These are phyloP conservation scores for Penicillium sp. DNA, from an alignment of 2,329 filamentous ascomycete genomes.

Conservation along the genomic window DNA sequence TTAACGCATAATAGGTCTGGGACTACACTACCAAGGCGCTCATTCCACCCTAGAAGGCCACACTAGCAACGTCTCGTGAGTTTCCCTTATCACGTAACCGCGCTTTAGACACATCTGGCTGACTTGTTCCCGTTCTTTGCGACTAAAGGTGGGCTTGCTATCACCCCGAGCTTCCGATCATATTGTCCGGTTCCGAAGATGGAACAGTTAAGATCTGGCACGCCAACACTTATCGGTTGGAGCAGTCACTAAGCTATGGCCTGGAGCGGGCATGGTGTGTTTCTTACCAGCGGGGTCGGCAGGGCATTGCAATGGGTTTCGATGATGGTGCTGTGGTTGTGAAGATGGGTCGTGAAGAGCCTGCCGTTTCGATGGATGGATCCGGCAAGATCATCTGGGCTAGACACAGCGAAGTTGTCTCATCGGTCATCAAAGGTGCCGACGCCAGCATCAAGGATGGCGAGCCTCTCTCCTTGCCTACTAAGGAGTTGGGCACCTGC, in stretches of 20 bases:
- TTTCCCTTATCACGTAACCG: background rate
- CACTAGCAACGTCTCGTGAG: conserved; percentile 81
- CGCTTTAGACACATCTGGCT: too few species aligned
- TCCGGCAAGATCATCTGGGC: conserved; percentile 97
- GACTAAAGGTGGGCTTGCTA: conserved; percentile 45
- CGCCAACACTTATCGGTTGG: conserved; percentile 91
- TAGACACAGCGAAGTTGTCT: conserved; percentile 89
- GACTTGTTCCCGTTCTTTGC: background rate
- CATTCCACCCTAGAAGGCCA: conserved; percentile 93
- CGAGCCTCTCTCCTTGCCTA: conserved; percentile 74
- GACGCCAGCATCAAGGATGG: conserved; percentile 83
- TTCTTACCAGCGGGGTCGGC: conserved; percentile 87
- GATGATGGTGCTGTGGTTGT: conserved; percentile 97
- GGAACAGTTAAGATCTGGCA: conserved; percentile 98
- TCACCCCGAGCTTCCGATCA: conserved; percentile 92
- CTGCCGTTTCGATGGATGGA: conserved; percentile 93
- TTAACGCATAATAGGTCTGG: conserved; percentile 55
- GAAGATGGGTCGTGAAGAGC: conserved; percentile 95
- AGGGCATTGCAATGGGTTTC: conserved; percentile 91
- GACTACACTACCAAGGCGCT: conserved; percentile 98
- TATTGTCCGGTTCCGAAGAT: conserved; percentile 96
- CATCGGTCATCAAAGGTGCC: conserved; percentile 87
- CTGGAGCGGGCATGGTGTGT: conserved; percentile 97
- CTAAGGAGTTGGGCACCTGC: conserved; percentile 91
- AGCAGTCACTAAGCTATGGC: conserved; percentile 94